These are phyloP conservation scores for Aspergillus heteromorphus DNA, from an alignment of 495 filamentous ascomycete genomes.

Conservation along the genomic window DNA sequence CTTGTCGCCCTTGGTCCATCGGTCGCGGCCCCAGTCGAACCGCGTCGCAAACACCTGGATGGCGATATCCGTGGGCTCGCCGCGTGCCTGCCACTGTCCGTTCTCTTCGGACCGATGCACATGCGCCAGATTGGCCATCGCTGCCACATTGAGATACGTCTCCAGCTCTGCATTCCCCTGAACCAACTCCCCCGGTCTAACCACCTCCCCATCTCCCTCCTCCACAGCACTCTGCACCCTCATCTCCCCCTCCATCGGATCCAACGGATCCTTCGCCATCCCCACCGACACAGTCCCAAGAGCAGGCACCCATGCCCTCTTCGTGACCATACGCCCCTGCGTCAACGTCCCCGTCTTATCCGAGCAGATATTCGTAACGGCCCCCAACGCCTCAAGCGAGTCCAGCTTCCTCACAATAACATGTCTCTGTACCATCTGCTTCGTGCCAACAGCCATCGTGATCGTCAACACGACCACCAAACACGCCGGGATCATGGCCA, in stretches of 20 bases:
- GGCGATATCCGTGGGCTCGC: conserved; percentile 66
- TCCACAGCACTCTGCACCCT: conserved; percentile 20
- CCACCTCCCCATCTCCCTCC: not conserved
- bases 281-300: conserved; percentile 56
- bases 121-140: conserved; percentile 62
- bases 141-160: conserved; percentile 54
- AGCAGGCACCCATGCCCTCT: conserved; percentile 73
- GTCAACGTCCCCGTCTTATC: conserved; percentile 71
- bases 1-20: conserved; percentile 44
- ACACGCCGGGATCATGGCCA: conserved; percentile 69
- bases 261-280: conserved; percentile 48
- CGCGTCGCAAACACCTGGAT: conserved; percentile 64
- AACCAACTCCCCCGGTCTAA: not conserved
- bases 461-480: conserved; percentile 73
- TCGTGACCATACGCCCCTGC: conserved; percentile 73
- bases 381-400: conserved; percentile 62
- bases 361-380: conserved; percentile 67
- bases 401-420: conserved; percentile 65
- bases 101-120: conserved; percentile 43
- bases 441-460: conserved; percentile 68
- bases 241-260: conserved; percentile 51
- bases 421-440: conserved; percentile 64
- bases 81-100: conserved; percentile 54
- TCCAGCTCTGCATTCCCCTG: conserved; percentile 25
- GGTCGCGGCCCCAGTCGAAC: conserved; percentile 54